A percentile compares a stretch with the other conserved stretches of the same genome.
Conservation (phyloP, 495 filamentous ascomycete genomes). For the Peziza echinospora region DNA sequence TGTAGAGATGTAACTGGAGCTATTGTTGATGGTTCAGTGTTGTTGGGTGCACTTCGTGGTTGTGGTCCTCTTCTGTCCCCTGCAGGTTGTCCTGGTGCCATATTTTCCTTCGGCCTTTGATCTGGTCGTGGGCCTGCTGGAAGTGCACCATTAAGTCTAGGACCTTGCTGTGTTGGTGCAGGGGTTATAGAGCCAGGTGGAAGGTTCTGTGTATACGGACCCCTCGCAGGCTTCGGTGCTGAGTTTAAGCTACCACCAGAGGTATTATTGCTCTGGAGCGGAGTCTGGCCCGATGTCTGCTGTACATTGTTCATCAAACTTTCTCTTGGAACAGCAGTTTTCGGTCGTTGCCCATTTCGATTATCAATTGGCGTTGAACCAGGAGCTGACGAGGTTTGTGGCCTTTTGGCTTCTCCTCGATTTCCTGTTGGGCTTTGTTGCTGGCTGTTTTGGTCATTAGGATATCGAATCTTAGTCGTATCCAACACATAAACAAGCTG, state of each 20-base stretch:
- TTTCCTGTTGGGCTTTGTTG: constrained; percentile 22
- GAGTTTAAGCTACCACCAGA: constrained; percentile 17
- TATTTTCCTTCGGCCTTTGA: background rate
- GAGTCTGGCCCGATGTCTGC: constrained; percentile 8
- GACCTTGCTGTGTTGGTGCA: constrained; percentile 52
- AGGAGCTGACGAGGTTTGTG: constrained; percentile 9
- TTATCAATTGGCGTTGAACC: constrained; percentile 5
- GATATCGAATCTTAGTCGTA: constrained; percentile 88
- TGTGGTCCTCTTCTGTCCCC: background rate
- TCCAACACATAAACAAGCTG: constrained; percentile 80
- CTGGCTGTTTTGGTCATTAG: constrained; percentile 40
- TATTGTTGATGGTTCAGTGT: no score
- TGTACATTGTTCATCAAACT: constrained; percentile 27
- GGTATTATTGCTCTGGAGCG: constrained; percentile 16
- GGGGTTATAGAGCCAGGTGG: constrained; percentile 13
- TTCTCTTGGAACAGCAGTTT: constrained; percentile 30
- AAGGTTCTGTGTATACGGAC: background rate
- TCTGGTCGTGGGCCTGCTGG: constrained; percentile 18
- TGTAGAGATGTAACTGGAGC: background rate
- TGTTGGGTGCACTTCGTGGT: no score
- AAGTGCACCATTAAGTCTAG: constrained; percentile 23
- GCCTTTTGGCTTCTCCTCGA: constrained; percentile 10
- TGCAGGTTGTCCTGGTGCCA: background rate
- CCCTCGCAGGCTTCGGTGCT: background rate
- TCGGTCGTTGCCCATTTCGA: constrained; percentile 19